These are phyloP conservation scores for Ogataea kodamae DNA, from an alignment of 805 yeast species.

Conservation along the genomic window DNA sequence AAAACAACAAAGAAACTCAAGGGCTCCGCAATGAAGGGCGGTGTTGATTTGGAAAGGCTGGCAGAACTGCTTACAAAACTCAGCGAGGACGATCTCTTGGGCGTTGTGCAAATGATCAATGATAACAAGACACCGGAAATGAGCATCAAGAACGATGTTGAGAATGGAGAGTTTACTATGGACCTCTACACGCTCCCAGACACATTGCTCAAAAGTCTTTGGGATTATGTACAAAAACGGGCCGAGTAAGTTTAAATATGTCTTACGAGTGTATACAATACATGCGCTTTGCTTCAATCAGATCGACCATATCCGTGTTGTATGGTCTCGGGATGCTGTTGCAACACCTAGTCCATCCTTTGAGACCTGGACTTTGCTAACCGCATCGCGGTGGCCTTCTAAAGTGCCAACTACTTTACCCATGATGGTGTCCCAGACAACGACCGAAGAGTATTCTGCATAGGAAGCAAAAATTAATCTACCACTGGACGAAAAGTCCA, in stretches of 20 bases:
- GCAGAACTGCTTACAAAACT: constrained; percentile 87
- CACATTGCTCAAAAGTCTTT: constrained; percentile 80
- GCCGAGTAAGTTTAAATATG: constrained; percentile 21
- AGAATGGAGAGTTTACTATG: constrained; percentile 96
- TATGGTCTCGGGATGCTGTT: constrained; percentile 79
- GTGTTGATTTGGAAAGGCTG: constrained; percentile 81
- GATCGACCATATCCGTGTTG: constrained; percentile 61
- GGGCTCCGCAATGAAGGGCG: constrained; percentile 61
- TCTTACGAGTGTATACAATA: constrained; percentile 11
- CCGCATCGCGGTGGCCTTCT: constrained; percentile 60
- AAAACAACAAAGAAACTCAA: constrained; percentile 51
- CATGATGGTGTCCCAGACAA: constrained; percentile 73
- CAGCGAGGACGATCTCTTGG: constrained; percentile 87
- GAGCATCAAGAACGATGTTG: constrained; percentile 93
- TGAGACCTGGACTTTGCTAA: constrained; percentile 61
- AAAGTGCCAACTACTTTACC: constrained; percentile 62
- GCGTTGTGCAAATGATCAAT: constrained; percentile 95
- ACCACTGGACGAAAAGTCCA: constrained; percentile 74
- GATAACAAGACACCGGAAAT: constrained; percentile 93
- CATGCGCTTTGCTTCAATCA: constrained; percentile 10
- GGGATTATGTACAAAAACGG: constrained; percentile 89
- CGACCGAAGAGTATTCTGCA: constrained; percentile 63
- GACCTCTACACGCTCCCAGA: constrained; percentile 93
- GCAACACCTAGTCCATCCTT: constrained; percentile 74
- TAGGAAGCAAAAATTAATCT: constrained; percentile 71